Percentiles rank a stretch among this genome's conserved stretches.
Conservation (phyloP, 345 rosid species). For the Laguncularia racemosa region DNA sequence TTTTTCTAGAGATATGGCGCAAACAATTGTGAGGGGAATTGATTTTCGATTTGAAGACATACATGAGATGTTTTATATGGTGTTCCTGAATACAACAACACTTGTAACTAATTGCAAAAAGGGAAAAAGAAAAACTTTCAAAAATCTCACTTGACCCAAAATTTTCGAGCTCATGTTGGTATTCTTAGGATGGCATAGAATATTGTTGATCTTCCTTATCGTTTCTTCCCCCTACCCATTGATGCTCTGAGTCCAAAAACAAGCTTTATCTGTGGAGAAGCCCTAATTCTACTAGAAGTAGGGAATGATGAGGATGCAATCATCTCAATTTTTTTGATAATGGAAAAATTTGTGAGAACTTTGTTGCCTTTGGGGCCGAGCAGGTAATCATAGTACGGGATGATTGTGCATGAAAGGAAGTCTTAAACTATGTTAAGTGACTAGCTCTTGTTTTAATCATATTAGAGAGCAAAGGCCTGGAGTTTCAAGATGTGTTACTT, state of each 20-base stretch:
- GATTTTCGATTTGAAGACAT: no score
- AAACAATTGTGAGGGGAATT: no score
- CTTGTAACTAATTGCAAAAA: conserved; percentile 3
- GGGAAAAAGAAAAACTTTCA: conserved; percentile 30
- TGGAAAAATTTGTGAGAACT: no score
- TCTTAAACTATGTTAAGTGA: background rate
- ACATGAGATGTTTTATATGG: conserved; percentile 29
- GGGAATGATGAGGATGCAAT: conserved; percentile 23
- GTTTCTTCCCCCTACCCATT: conserved; percentile 26
- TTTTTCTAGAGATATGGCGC: no score
- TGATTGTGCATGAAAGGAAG: conserved; percentile 1
- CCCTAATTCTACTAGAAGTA: conserved; percentile 34
- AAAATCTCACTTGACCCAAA: conserved; percentile 33
- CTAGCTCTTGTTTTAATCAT: no score
- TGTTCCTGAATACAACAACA: conserved; percentile 25
- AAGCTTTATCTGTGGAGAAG: no score
- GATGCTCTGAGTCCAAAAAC: conserved; percentile 32
- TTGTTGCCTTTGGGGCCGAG: conserved; percentile 6
- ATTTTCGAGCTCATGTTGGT: conserved; percentile 47
- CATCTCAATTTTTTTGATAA: no score
- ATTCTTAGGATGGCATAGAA: conserved; percentile 46
- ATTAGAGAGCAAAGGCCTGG: no score
- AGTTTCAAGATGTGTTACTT: conserved; percentile 7
- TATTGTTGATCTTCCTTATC: conserved; percentile 35
- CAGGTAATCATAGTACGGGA: conserved; percentile 11